Evolutionary conservation across 2,329 filamentous ascomycete genomes (phyloP).

Genomic region (Neobulgaria alba): DNA sequence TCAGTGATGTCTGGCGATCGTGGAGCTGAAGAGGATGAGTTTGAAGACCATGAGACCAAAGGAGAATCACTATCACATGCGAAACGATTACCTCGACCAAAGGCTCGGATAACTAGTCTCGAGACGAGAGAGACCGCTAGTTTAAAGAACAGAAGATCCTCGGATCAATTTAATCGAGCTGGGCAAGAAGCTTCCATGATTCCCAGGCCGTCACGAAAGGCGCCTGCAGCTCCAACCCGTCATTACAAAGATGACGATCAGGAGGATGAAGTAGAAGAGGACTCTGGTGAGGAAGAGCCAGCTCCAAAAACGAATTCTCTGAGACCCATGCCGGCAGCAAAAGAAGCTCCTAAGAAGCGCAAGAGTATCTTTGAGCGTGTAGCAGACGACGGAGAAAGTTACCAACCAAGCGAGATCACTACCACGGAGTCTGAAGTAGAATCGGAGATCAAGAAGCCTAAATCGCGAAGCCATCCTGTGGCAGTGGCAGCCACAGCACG

Average conservation of each 20-base stretch:
- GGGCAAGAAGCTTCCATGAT: background rate
- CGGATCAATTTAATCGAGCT: too few species aligned
- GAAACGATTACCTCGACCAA: too few species aligned
- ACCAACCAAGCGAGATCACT: slow-evolving; percentile 11
- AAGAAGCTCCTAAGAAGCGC: slow-evolving; percentile 12
- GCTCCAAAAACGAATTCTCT: slow-evolving; percentile 1
- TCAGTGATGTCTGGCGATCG: too few species aligned
- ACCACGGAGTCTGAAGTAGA: slow-evolving; percentile 11
- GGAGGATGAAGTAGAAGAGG: background rate
- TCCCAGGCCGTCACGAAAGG: background rate
- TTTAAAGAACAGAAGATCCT: too few species aligned
- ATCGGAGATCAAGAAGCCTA: slow-evolving; percentile 8
- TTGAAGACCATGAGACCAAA: too few species aligned
- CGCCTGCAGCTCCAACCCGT: too few species aligned
- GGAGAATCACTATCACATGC: too few species aligned
- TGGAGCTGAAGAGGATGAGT: too few species aligned
- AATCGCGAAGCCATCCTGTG: slow-evolving; percentile 8
- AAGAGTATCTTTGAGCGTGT: slow-evolving; percentile 17
- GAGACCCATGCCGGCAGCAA: too few species aligned
- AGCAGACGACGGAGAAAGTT: slow-evolving; percentile 16
- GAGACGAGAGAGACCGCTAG: too few species aligned
- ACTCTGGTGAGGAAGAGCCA: slow-evolving; percentile 2
- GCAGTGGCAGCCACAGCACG: background rate
- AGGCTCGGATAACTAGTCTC: too few species aligned
- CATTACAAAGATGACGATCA: background rate